phyloP scores from a whole-genome alignment of 768 basidiomycete genomes.

The Filobasidium wieringae region DNA sequence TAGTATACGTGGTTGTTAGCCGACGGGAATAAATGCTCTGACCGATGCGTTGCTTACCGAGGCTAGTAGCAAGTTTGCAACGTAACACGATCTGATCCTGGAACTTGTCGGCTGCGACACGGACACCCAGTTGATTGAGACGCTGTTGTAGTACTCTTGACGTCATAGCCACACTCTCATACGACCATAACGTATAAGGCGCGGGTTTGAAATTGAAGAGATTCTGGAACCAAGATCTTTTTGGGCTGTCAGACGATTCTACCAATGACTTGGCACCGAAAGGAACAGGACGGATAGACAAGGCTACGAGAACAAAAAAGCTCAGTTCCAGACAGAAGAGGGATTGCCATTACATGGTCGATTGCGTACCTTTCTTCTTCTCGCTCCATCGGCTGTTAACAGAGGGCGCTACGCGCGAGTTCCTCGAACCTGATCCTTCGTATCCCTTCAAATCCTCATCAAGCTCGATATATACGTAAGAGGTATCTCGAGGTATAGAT shows the following conservation, averaged over 20 bases:
- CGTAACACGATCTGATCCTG: constrained; percentile 59
- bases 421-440: neutral
- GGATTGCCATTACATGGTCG: neutral
- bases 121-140: constrained; percentile 59
- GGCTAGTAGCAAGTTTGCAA: constrained; percentile 61
- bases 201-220: constrained; percentile 73
- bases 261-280: neutral
- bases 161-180: constrained; percentile 47
- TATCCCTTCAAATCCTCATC: neutral
- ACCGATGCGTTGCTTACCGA: no score
- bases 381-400: neutral
- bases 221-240: constrained; percentile 71
- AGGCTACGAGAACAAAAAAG: neutral
- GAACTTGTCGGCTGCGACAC: constrained; percentile 54
- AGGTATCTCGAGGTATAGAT: constrained; percentile 21
- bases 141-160: constrained; percentile 61
- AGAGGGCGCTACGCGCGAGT: neutral
- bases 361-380: neutral
- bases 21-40: no score
- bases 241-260: constrained; percentile 36
- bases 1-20: constrained; percentile 40
- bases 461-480: constrained; percentile 32
- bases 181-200: constrained; percentile 40
- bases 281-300: neutral
- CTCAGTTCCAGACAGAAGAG: neutral